A percentile compares a stretch with the other conserved stretches of the same genome.
phyloP scores from a whole-genome alignment of 176 grass and related monocot species.

The Aechmea fasciata region DNA sequence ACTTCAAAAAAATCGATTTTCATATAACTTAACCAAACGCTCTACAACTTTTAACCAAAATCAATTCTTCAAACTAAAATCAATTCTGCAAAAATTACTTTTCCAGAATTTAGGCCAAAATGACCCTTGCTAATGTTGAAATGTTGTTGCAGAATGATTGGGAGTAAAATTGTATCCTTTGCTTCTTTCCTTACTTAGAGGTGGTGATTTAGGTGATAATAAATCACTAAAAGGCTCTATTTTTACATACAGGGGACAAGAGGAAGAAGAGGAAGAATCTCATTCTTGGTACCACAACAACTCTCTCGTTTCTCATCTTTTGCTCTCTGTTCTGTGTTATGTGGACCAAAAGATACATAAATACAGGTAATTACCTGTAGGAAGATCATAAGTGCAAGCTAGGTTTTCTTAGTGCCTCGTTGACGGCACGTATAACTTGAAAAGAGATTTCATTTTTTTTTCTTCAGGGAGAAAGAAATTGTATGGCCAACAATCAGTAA shows the following conservation, averaged over 20 bases:
- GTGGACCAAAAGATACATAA: conserved; percentile 20
- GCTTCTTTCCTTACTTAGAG: too few species aligned
- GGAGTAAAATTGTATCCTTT: too few species aligned
- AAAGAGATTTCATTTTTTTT: neutral
- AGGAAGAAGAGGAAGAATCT: neutral
- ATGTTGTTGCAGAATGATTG: too few species aligned
- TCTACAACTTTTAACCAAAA: neutral
- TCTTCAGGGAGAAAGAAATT: neutral
- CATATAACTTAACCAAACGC: neutral
- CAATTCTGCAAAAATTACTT: neutral
- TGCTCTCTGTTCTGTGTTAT: conserved; percentile 12
- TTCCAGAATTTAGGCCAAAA: neutral
- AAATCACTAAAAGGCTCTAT: too few species aligned
- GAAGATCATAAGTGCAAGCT: neutral
- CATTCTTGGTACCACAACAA: neutral
- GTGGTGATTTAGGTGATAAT: too few species aligned
- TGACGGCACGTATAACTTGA: neutral
- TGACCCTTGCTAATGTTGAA: neutral
- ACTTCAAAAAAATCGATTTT: too few species aligned
- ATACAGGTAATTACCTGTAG: neutral
- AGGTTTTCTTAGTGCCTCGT: neutral
- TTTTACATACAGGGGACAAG: neutral
- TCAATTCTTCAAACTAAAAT: neutral
- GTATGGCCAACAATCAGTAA: neutral
- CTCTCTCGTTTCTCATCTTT: conserved; percentile 17